Evolutionary conservation across 169 alveolate species (phyloP).

Genomic region (Plasmodium gonderi): DNA sequence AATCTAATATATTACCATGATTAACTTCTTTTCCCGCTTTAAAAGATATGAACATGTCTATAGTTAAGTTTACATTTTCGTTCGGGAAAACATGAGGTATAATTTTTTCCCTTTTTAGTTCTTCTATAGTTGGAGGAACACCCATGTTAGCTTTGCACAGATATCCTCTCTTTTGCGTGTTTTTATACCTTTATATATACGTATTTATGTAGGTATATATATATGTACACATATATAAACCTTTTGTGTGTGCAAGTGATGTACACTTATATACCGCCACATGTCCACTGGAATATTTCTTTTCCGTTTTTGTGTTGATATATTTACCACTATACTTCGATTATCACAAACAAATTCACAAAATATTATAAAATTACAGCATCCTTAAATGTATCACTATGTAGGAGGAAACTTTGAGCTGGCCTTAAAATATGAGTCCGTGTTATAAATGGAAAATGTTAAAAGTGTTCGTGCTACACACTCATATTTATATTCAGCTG

Average conservation of each 20-base stretch:
- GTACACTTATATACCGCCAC: too few species aligned
- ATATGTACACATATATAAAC: not conserved
- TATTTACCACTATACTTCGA: not conserved
- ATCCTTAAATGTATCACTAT: not conserved
- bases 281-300: not conserved
- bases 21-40: slow-evolving; percentile 72
- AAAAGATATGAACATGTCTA: slow-evolving; percentile 50
- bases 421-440: not conserved
- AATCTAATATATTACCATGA: slow-evolving; percentile 44
- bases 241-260: not conserved
- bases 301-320: not conserved
- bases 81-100: slow-evolving; percentile 69
- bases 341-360: not conserved
- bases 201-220: not conserved
- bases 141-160: slow-evolving; percentile 3
- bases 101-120: slow-evolving; percentile 64
- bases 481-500: not conserved
- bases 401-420: not conserved
- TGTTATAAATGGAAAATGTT: not conserved
- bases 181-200: not conserved
- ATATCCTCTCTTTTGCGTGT: not conserved
- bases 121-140: slow-evolving; percentile 47
- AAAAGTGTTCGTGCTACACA: not conserved
- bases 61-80: slow-evolving; percentile 32
- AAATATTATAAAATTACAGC: not conserved